A percentile compares a stretch with the other conserved stretches of the same genome.
phyloP scores from a whole-genome alignment of 164 flowering plant species.

The Piper longum region DNA sequence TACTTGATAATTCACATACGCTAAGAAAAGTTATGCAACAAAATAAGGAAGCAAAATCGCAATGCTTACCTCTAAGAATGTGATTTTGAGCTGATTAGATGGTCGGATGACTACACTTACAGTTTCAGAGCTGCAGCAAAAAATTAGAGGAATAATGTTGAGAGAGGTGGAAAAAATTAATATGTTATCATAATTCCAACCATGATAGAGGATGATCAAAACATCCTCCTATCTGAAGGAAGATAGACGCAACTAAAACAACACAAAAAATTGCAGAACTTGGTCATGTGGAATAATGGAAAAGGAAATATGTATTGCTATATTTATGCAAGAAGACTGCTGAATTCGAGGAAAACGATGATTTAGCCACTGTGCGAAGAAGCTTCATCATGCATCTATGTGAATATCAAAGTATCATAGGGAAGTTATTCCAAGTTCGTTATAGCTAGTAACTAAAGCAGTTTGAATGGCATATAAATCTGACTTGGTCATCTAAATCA shows the following conservation, averaged over 20 bases:
- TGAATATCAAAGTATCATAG: too few relatives aligned
- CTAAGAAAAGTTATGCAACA: neutral
- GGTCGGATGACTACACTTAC: conserved; percentile 76
- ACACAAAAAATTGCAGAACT: too few relatives aligned
- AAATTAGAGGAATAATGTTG: too few relatives aligned
- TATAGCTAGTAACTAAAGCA: neutral
- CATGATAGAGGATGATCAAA: neutral
- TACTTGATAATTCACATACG: too few relatives aligned
- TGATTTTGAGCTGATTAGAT: conserved; percentile 82
- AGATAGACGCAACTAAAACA: neutral
- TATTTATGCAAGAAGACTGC: too few relatives aligned
- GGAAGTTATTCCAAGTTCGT: too few relatives aligned
- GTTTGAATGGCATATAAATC: neutral
- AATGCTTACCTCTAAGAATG: conserved; percentile 80
- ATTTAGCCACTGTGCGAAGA: too few relatives aligned
- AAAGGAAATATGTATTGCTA: too few relatives aligned
- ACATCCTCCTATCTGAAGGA: neutral
- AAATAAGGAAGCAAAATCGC: conserved; percentile 6
- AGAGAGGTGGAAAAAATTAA: too few relatives aligned
- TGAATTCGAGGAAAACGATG: too few relatives aligned
- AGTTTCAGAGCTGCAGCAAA: conserved; percentile 55
- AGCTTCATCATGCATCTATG: too few relatives aligned
- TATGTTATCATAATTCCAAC: neutral
- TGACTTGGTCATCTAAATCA: neutral
- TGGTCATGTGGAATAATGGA: too few relatives aligned